phyloP scores from a whole-genome alignment of 352 stramenopile species.

The Phytopythium helicoides region DNA sequence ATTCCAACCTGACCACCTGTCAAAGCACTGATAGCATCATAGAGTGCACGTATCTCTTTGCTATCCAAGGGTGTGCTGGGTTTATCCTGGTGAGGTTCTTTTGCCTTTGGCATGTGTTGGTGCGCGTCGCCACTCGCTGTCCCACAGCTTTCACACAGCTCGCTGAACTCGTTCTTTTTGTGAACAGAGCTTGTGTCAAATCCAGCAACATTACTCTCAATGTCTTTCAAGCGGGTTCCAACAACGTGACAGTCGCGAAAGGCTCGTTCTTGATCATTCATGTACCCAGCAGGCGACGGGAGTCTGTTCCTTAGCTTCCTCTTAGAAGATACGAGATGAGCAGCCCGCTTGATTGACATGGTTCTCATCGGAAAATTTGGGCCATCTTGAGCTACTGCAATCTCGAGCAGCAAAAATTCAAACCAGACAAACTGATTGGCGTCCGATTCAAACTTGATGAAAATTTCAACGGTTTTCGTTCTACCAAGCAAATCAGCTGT shows the following conservation, averaged over 20 bases:
- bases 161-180: background rate
- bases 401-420: slow-evolving; percentile 49
- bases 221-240: slow-evolving; percentile 32
- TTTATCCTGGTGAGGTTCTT: background rate
- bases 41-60: background rate
- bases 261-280: slow-evolving; percentile 29
- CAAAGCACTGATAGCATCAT: background rate
- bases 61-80: background rate
- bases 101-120: background rate
- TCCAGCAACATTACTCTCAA: slow-evolving; percentile 37
- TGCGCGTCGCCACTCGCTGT: too few species aligned
- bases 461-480: slow-evolving; percentile 10
- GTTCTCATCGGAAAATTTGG: slow-evolving; percentile 27
- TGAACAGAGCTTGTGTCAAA: background rate
- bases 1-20: slow-evolving; percentile 44
- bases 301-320: slow-evolving; percentile 14
- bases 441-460: slow-evolving; percentile 42
- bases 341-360: slow-evolving; percentile 9
- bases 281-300: slow-evolving; percentile 11
- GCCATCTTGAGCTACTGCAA: slow-evolving; percentile 43
- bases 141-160: background rate
- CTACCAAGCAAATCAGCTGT: too few species aligned
- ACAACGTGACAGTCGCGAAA: slow-evolving; percentile 36
- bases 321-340: slow-evolving; percentile 2
- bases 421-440: slow-evolving; percentile 58